These are phyloP conservation scores for Fusarium sp. DNA, from an alignment of 2,329 filamentous ascomycete species.

Conservation along the genomic window DNA sequence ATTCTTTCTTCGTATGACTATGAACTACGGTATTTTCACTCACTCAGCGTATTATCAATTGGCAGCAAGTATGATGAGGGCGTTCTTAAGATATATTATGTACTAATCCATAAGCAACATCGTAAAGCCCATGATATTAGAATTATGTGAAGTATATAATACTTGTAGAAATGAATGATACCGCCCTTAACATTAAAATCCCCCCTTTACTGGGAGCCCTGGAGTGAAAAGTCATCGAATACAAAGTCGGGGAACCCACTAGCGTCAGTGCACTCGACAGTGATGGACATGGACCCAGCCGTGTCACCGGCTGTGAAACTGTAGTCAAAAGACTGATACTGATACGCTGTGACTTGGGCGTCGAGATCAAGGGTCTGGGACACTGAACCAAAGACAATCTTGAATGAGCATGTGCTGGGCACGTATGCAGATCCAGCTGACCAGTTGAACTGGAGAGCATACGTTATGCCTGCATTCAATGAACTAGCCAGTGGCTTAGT, in stretches of 20 bases:
- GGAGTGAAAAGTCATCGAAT: background rate
- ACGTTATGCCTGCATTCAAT: background rate
- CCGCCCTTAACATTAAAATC: background rate
- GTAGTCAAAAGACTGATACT: background rate
- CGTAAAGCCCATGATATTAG: no score
- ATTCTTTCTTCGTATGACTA: fast-evolving
- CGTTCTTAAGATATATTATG: background rate
- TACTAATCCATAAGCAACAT: background rate
- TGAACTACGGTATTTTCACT: background rate
- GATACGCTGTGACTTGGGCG: background rate
- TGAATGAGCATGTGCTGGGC: background rate
- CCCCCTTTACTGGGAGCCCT: background rate
- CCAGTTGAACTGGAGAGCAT: background rate
- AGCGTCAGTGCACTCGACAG: background rate
- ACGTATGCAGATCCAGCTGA: background rate
- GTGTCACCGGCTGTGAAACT: background rate
- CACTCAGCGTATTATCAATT: fast-evolving
- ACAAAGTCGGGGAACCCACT: background rate
- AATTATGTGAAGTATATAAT: background rate
- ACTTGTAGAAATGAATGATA: background rate
- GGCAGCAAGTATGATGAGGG: background rate
- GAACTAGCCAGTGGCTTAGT: background rate
- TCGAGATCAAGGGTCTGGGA: background rate
- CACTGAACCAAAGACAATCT: background rate
- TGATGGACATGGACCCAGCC: background rate